Evolutionary conservation across 2,329 filamentous ascomycete genomes (phyloP), one percentile per base, ranked within the genome.

Genomic region (Calonectria naviculata): DNA sequence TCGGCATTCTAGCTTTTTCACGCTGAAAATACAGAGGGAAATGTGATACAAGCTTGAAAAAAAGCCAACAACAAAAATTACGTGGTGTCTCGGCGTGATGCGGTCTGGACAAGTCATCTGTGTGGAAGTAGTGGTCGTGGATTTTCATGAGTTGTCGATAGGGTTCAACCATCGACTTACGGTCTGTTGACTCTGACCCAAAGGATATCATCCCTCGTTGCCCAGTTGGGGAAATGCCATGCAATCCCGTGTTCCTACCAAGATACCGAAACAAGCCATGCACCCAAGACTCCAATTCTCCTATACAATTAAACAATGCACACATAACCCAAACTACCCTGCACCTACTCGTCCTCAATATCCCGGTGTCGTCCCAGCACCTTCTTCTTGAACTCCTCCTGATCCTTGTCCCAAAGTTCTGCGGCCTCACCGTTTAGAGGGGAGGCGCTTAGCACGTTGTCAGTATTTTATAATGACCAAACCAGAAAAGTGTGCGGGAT

Each of bases 361-460:
- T 93, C 91, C 56, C 86, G 86, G 83, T 93, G 91, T 71, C 91
- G 88, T 60, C 85, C 89, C 73, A 89, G 78, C 38, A 93, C 91
- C 85, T 92, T 93, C 75, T 90, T 91, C 89, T 98, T 95, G 89
- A 97, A 98, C 83, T 97, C 94, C 54, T 90, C 92, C 42, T 92
- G 88, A 82, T 98, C 91, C 77, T 92, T 95, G 82, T 98, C 96
- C 95, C 97, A 99, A 47, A 99, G 89, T 82, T 98, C 94, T 19
- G 97, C 97, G 34, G 97, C 97, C 84, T 99, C 95, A 71, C 95
- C 97, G 79, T 99, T 99, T 74, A 99, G 87, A 3, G 97, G 97
- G 75, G 95, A 98, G 70, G 97, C 91, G 83, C 96, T 98, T 66
- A 28, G 9, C 21, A 5, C 31, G 64, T 76, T 75, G 80, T 79